These are phyloP conservation scores for Aegilops umbellulata DNA, from an alignment of 176 grass and related monocot genomes.

Conservation along the genomic window DNA sequence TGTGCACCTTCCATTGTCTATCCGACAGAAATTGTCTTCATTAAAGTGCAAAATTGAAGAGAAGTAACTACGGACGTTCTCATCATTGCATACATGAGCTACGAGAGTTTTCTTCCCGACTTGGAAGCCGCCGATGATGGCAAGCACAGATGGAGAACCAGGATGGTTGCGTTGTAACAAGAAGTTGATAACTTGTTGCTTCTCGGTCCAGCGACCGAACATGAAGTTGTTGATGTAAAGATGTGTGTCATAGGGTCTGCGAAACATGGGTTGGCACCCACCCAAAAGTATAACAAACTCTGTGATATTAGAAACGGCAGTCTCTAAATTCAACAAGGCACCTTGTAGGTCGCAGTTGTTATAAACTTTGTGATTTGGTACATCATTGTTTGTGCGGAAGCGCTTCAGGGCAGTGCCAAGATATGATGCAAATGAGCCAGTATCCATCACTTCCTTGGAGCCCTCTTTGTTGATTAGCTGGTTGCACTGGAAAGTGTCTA, in stretches of 20 bases:
- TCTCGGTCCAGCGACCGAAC: neutral
- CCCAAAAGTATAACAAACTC: constrained; percentile 9
- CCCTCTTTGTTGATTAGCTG: neutral
- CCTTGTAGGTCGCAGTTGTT: neutral
- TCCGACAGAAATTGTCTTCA: neutral
- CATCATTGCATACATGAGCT: neutral
- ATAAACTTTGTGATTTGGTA: neutral
- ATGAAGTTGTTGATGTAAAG: neutral
- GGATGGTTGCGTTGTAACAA: neutral
- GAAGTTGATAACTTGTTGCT: constrained; percentile 1
- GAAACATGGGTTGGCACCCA: neutral
- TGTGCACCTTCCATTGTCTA: neutral
- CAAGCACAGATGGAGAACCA: too few relatives aligned
- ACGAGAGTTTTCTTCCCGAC: too few relatives aligned
- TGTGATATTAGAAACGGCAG: neutral
- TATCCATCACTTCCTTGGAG: neutral
- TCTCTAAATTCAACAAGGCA: neutral
- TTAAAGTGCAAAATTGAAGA: neutral
- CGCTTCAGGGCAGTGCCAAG: neutral
- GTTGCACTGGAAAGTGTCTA: too few relatives aligned
- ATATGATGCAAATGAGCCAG: neutral
- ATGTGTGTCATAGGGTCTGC: neutral
- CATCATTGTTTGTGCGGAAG: neutral
- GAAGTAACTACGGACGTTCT: neutral
- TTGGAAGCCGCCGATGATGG: too few relatives aligned